These are phyloP conservation scores for Cladorrhinum sp. DNA, from an alignment of 2,329 filamentous ascomycete genomes.

Conservation along the genomic window DNA sequence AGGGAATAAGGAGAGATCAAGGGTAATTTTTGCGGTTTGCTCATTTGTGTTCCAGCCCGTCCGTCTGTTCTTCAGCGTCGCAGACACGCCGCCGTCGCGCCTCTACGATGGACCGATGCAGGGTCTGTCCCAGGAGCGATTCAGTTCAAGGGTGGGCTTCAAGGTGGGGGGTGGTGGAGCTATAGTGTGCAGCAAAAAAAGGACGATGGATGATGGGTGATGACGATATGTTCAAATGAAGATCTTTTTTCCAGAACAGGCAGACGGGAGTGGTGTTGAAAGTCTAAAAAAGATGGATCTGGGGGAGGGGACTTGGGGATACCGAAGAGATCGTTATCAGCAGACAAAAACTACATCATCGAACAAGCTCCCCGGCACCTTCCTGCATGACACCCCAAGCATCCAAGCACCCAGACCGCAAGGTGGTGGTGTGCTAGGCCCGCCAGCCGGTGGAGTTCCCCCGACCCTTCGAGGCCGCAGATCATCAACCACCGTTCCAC, in stretches of 20 bases:
- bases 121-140: slow-evolving; percentile 5
- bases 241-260: neutral
- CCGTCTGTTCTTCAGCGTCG: neutral
- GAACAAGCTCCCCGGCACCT: slow-evolving; percentile 2
- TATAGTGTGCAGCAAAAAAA: neutral
- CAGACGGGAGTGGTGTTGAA: neutral
- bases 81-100: neutral
- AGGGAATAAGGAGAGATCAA: neutral
- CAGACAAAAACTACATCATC: slow-evolving; percentile 5
- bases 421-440: neutral
- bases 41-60: neutral
- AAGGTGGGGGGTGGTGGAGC: slow-evolving; percentile 1
- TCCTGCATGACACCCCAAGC: neutral
- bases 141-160: slow-evolving; percentile 2
- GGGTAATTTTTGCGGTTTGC: neutral
- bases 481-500: neutral
- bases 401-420: neutral
- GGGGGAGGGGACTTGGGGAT: neutral
- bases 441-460: neutral
- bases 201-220: neutral
- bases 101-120: neutral
- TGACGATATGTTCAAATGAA: neutral
- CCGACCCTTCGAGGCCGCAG: slow-evolving; percentile 5
- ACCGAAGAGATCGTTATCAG: neutral
- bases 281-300: neutral